These are phyloP conservation scores for Xenoacremonium recifei DNA, from an alignment of 2,329 filamentous ascomycete genomes.

Conservation along the genomic window DNA sequence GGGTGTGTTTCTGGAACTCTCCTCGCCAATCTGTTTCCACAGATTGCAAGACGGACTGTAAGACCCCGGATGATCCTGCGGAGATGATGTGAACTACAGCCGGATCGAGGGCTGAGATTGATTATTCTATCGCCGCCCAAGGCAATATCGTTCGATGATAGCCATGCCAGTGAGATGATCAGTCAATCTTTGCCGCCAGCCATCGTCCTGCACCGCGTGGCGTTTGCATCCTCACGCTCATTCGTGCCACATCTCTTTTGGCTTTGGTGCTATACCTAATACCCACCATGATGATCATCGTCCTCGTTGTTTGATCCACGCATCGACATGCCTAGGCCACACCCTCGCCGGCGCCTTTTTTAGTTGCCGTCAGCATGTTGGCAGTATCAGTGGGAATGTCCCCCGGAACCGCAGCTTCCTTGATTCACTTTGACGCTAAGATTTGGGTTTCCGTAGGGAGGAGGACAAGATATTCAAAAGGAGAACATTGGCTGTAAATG, in stretches of 20 bases:
- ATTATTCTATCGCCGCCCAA: too few relatives aligned
- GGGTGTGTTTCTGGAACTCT: too few relatives aligned
- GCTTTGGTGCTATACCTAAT: conserved; percentile 20
- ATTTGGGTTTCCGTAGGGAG: conserved; percentile 22
- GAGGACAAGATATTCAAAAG: conserved; percentile 24
- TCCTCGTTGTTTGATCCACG: conserved; percentile 20
- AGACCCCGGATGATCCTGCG: too few relatives aligned
- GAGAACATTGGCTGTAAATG: too few relatives aligned
- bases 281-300: conserved; percentile 19
- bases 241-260: conserved; percentile 22
- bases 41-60: too few relatives aligned
- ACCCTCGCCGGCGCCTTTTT: conserved; percentile 20
- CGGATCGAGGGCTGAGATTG: too few relatives aligned
- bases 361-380: conserved; percentile 27
- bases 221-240: conserved; percentile 22
- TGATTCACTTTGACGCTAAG: conserved; percentile 19
- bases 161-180: conserved; percentile 19
- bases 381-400: conserved; percentile 15
- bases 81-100: too few relatives aligned
- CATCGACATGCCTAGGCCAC: conserved; percentile 21
- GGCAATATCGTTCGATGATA: too few relatives aligned
- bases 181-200: conserved; percentile 17
- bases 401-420: conserved; percentile 10
- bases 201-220: conserved; percentile 21
- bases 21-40: too few relatives aligned